Base-by-base conservation (phyloP, 139 green algal genomes). In the Chlorella sp. region DNA sequence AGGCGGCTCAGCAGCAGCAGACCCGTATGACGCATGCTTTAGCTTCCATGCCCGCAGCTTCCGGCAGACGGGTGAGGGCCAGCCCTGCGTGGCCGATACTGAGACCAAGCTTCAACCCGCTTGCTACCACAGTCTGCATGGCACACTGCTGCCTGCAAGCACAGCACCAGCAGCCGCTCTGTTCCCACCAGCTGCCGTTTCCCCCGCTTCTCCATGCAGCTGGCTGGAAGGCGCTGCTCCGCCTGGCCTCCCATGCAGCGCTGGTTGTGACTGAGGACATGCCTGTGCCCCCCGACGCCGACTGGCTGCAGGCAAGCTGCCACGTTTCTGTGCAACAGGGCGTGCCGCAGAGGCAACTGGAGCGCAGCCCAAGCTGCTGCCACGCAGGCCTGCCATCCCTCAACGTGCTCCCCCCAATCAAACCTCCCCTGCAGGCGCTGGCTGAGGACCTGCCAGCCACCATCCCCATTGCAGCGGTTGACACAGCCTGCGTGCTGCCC, bases 401-500 rank as follows among this genome's bases (percentile, higher is more conserved):
- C n/a, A n/a, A n/a, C n/a, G n/a, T n/a, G n/a, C n/a, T n/a, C n/a
- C n/a, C n/a, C n/a, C n/a, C n/a, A n/a, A n/a, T n/a, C n/a, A n/a
- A n/a, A n/a, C 18, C 34, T 12, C 17, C 68, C 1, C 15, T 78
- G 76, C 76, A 82, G 76, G 57, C 28, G 25, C 56, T 82, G 56
- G 76, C 76, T 9, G 30, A 56, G 25, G 34, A 72, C 60, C 36
- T 82, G 25, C 38, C 76, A 4, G n/a, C 60, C 11, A 1, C 26
- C 25, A 32, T 82, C 34, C 57, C 39, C 15, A 1, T 82, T 13
- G 60, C 57, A 15, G 76, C 76, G 26, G 76, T 82, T 34, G 76
- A 82, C 26, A 72, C 76, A 0, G 76, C 76, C 1, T 82, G 76
- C 76, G 25, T 72, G 76, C 76, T 82, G 76, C 76, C 76, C 57